Evolutionary conservation across 108 stramenopile species (phyloP), one percentile per base, ranked within the genome.

Genomic region (Ochromonas danica): DNA sequence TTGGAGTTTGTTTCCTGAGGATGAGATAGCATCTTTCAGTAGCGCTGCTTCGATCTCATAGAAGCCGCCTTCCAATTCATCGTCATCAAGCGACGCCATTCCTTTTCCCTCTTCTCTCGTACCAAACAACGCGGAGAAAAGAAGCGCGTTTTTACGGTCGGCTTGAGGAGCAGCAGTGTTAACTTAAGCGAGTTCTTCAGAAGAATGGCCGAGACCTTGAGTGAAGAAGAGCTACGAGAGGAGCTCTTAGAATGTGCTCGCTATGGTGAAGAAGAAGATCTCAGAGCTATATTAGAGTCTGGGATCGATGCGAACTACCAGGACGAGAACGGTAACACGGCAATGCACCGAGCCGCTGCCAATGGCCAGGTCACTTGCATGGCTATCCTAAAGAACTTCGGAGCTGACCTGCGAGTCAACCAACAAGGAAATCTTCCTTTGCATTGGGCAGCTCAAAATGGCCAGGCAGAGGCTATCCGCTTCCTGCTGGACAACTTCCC

Each of bases 381-480:
- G 28, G 10, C 10, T 10, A 60, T 36, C 31, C 38, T 75, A 41
- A 42, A 42, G 17, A 36, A 42, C 40, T 42, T 75, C 17, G 72
- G 51, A 27, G 72, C 40, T 6, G 25, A 36, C 17, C 38, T 41
- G 14, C 10, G 3, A 25, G 27, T 14, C 3, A 75, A 75, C 31
- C 3, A 10, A 10, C 14, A 75, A 31, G 72, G 72, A 6, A 75
- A 75, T 36, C 41, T 57, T 36, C 72, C 72, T 57, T 27, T 36
- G 45, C 72, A 60, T 75, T 75, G 72, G 72, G 72, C 72, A 10
- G 72, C 51, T 27, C 72, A 75, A 41, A 75, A 75, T 36, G 27
- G 10, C 3, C 36, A 75, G 40, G 6, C 38, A 33, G 72, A 75
- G 28, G 17, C 72, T 6, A 3, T 75, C 10, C 43, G 38, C 6